phyloP scores from a whole-genome alignment of 768 basidiomycete genomes.

The Goffeauzyma gilvescens region DNA sequence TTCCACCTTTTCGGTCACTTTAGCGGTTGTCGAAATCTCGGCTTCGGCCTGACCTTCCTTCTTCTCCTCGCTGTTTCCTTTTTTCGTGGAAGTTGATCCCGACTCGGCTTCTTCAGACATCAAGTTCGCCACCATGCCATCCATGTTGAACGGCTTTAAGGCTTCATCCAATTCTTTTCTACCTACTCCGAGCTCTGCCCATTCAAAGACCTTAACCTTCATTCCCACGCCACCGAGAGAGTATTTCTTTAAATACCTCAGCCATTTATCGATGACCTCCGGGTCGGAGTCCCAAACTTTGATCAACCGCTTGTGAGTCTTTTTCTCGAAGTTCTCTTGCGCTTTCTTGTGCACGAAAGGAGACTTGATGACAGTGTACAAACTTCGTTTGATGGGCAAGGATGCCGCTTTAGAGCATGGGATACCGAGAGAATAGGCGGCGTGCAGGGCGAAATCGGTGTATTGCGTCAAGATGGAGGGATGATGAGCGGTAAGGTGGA shows the following conservation, averaged over 20 bases:
- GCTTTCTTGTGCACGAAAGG: conserved; percentile 86
- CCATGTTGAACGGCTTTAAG: background rate
- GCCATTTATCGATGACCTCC: conserved; percentile 59
- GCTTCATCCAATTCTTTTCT: conserved; percentile 26
- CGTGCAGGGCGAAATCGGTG: conserved; percentile 63
- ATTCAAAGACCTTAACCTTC: conserved; percentile 58
- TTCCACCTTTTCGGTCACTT: no score
- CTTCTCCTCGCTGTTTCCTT: no score
- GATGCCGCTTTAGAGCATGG: conserved; percentile 47
- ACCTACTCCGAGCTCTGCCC: conserved; percentile 42
- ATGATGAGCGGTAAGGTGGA: conserved; percentile 68
- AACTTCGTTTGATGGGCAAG: conserved; percentile 53
- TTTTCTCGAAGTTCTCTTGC: conserved; percentile 85
- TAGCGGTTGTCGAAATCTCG: no score
- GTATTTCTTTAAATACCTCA: conserved; percentile 56
- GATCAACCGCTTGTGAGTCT: conserved; percentile 62
- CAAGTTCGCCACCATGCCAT: no score
- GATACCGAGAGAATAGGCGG: conserved; percentile 66
- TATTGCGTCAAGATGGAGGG: conserved; percentile 50
- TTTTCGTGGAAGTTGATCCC: no score
- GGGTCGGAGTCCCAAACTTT: conserved; percentile 78
- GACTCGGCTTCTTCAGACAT: no score
- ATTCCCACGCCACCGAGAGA: conserved; percentile 72
- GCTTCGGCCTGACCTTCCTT: no score
- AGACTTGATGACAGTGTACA: conserved; percentile 68